Conservation (phyloP, 139 green algal species). For the Limnomonas spitsbergensis region DNA sequence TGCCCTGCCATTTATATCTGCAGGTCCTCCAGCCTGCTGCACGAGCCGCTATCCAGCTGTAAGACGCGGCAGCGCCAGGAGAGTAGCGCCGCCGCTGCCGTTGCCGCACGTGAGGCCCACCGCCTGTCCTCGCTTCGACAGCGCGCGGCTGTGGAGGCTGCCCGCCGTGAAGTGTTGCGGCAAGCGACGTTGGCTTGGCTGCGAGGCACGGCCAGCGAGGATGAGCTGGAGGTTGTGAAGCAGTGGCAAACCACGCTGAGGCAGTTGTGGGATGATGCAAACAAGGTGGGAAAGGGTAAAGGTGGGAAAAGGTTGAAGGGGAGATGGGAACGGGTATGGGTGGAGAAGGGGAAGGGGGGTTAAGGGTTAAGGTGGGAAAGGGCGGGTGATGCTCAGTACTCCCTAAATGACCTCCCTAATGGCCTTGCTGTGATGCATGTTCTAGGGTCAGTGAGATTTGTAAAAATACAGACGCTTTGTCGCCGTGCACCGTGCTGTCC, state of each 20-base stretch:
- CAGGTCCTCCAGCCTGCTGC: too few relatives aligned
- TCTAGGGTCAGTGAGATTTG: neutral
- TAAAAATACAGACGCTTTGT: neutral
- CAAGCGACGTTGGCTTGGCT: slow-evolving; percentile 22
- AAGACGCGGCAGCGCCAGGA: slow-evolving; percentile 60
- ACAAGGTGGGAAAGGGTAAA: slow-evolving; percentile 15
- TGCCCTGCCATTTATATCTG: too few relatives aligned
- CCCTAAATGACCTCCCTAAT: neutral
- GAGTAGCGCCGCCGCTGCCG: slow-evolving; percentile 43
- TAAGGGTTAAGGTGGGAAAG: neutral
- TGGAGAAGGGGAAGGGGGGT: neutral
- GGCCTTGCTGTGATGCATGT: neutral
- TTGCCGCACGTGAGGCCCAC: neutral
- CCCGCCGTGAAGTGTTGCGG: slow-evolving; percentile 21
- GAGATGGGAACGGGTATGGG: neutral
- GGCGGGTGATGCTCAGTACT: neutral
- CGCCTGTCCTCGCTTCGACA: neutral
- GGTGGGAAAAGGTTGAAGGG: neutral
- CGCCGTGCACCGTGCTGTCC: too few relatives aligned
- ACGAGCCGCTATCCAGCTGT: too few relatives aligned
- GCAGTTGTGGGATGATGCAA: slow-evolving; percentile 10
- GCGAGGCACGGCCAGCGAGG: slow-evolving; percentile 8
- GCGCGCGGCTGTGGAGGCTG: slow-evolving; percentile 24
- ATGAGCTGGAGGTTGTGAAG: neutral
- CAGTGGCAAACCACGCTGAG: slow-evolving; percentile 16